Evolutionary conservation across 345 rosid species (phyloP).

Genomic region (Eucalyptus urophylla): DNA sequence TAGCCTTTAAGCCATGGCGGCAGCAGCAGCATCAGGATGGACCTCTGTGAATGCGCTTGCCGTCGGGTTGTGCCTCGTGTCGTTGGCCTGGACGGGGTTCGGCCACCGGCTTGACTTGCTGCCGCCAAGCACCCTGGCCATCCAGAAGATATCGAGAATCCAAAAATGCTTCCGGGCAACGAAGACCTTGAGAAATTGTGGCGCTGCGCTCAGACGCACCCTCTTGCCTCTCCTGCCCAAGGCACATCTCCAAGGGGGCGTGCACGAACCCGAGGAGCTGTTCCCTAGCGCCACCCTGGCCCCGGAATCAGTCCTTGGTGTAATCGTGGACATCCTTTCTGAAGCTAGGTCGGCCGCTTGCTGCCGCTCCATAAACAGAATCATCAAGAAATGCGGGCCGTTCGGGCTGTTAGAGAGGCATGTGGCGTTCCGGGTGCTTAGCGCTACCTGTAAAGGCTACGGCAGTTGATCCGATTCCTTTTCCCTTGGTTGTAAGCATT

Average conservation of each 20-base stretch:
- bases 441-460: neutral
- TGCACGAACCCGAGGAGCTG: neutral
- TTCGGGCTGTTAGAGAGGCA: neutral
- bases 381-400: neutral
- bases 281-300: neutral
- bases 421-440: neutral
- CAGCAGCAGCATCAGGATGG: neutral
- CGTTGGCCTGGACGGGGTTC: neutral
- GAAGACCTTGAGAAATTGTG: neutral
- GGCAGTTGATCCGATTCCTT: neutral
- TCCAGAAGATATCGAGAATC: neutral
- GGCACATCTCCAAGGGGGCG: neutral
- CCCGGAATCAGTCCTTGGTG: neutral
- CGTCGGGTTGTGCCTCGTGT: neutral
- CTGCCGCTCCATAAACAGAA: neutral
- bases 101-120: neutral
- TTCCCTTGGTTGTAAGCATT: neutral
- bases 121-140: neutral
- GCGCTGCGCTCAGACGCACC: accelerated
- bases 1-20: neutral
- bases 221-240: neutral
- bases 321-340: neutral
- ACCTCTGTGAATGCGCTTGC: neutral
- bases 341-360: neutral
- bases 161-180: neutral